Conservation (phyloP, 441 rosid genomes). For the Eruca vesicaria region DNA sequence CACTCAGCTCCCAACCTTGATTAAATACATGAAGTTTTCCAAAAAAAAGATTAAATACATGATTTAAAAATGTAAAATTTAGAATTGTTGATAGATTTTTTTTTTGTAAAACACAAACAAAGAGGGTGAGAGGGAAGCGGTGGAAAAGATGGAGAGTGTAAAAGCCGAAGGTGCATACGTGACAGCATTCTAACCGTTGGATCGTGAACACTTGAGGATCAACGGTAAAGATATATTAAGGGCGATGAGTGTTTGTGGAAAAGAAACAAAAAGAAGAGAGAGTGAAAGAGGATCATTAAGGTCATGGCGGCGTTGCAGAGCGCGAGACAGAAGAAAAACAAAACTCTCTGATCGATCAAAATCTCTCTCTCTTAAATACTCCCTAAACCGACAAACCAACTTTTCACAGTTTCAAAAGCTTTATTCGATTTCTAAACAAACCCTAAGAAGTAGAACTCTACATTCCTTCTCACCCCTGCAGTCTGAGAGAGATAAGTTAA, state of each 20-base stretch:
- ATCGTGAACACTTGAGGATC: neutral
- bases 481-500: neutral
- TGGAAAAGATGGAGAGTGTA: slow-evolving; percentile 17
- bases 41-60: neutral
- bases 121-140: slow-evolving; percentile 16
- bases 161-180: slow-evolving; percentile 12
- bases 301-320: slow-evolving; percentile 41
- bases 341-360: slow-evolving; percentile 21
- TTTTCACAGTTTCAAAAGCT: slow-evolving; percentile 20
- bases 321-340: slow-evolving; percentile 35
- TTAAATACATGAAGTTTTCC: neutral
- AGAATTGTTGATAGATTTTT: neutral
- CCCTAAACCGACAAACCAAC: slow-evolving; percentile 29
- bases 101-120: neutral
- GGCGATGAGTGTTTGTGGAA: slow-evolving; percentile 33
- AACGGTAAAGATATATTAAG: slow-evolving; percentile 54
- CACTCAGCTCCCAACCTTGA: neutral
- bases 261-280: slow-evolving; percentile 6
- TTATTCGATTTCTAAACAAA: slow-evolving; percentile 24
- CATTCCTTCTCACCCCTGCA: slow-evolving; percentile 21
- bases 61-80: neutral
- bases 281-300: slow-evolving; percentile 25
- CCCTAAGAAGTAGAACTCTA: slow-evolving; percentile 21
- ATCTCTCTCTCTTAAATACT: slow-evolving; percentile 16
- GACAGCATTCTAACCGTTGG: slow-evolving; percentile 6